phyloP scores from a whole-genome alignment of 2,329 filamentous ascomycete species.

The Diaporthe helianthi region DNA sequence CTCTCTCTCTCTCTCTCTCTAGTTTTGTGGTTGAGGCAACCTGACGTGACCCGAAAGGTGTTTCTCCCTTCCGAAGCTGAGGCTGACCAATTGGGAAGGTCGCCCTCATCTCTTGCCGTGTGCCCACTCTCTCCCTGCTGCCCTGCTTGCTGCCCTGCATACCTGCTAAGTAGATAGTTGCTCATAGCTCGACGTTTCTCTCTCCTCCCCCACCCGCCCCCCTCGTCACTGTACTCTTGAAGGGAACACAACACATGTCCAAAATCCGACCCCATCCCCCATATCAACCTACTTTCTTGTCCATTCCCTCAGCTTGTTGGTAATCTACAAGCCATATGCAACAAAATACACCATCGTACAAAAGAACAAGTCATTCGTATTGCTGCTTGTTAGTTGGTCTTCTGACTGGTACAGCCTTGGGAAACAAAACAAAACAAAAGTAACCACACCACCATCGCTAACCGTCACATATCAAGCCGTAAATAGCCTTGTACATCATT shows the following conservation, averaged over 20 bases:
- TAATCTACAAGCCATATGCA: conserved; percentile 33
- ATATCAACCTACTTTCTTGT: background rate
- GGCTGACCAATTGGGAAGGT: conserved; percentile 17
- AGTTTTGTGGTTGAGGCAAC: background rate
- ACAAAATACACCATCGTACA: conserved; percentile 37
- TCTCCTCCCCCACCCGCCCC: background rate
- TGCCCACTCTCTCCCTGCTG: conserved; percentile 16
- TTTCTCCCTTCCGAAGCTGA: conserved; percentile 19
- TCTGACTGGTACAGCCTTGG: background rate
- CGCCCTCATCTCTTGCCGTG: background rate
- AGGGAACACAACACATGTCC: conserved; percentile 3
- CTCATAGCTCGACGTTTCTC: background rate
- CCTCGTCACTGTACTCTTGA: background rate
- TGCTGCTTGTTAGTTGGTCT: conserved; percentile 18
- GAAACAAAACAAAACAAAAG: conserved; percentile 1
- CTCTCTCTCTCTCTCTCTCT: conserved; percentile 17
- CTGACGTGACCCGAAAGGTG: conserved; percentile 6
- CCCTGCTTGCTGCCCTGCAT: background rate
- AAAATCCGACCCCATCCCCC: background rate
- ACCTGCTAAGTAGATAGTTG: background rate
- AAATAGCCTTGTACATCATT: conserved; percentile 28
- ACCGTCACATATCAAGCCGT: conserved; percentile 11
- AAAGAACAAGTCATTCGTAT: background rate
- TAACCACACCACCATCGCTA: conserved; percentile 16
- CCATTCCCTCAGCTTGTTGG: conserved; percentile 28